Percentiles rank a stretch among this genome's conserved stretches.
These are phyloP conservation scores for Symbiodinium natans DNA, from an alignment of 73 alveolate genomes.

Conservation along the genomic window DNA sequence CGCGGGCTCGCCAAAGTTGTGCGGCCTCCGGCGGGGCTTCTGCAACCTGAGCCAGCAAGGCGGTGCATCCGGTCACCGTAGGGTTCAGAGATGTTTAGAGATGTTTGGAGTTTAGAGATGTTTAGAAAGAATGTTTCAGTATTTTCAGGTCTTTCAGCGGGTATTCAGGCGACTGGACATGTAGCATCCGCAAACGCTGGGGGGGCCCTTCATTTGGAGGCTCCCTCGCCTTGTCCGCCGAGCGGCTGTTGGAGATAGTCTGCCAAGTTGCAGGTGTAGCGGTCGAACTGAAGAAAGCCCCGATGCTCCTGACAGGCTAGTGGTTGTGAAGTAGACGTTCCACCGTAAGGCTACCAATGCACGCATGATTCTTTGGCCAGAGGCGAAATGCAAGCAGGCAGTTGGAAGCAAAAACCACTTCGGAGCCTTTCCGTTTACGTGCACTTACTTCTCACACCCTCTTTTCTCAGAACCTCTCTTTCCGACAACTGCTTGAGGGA, in stretches of 20 bases:
- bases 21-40: slow-evolving; percentile 4
- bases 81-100: not conserved
- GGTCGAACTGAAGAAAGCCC: slow-evolving; percentile 63
- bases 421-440: too few relatives aligned
- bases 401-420: too few relatives aligned
- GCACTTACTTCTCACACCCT: too few relatives aligned
- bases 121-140: too few relatives aligned
- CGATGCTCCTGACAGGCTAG: slow-evolving; percentile 36
- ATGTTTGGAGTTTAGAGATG: too few relatives aligned
- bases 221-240: too few relatives aligned
- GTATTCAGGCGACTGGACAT: not conserved
- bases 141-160: not conserved
- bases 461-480: too few relatives aligned
- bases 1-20: slow-evolving; percentile 26
- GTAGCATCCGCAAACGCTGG: not conserved
- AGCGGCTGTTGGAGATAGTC: not conserved
- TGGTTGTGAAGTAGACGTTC: too few relatives aligned
- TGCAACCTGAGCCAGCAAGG: slow-evolving; percentile 24
- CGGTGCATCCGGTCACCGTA: not conserved
- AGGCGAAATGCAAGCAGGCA: too few relatives aligned
- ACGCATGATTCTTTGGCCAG: not conserved
- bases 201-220: not conserved
- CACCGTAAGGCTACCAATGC: too few relatives aligned
- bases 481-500: too few relatives aligned
- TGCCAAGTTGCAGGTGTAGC: slow-evolving; percentile 52